Conservation (phyloP, 306 rosid genomes). For the Pachyrhizus erosus region DNA sequence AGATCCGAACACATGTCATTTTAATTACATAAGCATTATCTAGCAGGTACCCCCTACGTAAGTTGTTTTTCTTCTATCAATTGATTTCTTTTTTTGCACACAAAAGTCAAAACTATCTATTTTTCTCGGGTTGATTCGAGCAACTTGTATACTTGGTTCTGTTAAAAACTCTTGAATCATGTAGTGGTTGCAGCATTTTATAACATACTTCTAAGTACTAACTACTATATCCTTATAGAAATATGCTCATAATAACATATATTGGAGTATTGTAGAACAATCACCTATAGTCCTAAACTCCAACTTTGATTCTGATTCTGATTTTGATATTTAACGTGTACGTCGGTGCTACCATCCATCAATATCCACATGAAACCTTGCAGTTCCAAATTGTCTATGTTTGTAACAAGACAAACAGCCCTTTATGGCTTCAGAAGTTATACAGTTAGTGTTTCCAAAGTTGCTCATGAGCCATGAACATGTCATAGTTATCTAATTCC, state of each 20-base stretch:
- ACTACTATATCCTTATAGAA: not conserved
- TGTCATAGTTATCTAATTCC: slow-evolving; percentile 35
- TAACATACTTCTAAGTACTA: not conserved
- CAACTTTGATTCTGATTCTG: not conserved
- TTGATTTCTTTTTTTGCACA: not conserved
- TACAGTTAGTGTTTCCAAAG: slow-evolving; percentile 35
- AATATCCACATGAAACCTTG: slow-evolving; percentile 24
- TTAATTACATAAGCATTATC: not conserved
- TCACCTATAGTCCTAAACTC: not conserved
- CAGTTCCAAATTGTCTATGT: not conserved
- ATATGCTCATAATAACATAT: not conserved
- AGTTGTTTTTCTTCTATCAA: slow-evolving; percentile 1
- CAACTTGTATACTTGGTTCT: not conserved
- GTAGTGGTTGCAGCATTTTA: not conserved
- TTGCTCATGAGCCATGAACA: not conserved
- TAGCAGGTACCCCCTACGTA: not conserved
- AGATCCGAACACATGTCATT: slow-evolving; percentile 36
- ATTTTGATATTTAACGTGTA: not conserved
- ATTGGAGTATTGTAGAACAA: not conserved
- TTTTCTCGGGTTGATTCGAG: not conserved
- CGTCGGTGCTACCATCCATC: slow-evolving; percentile 19
- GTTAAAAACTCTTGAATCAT: not conserved
- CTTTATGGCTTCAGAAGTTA: slow-evolving; percentile 14
- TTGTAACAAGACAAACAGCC: slow-evolving; percentile 37
- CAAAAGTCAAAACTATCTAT: not conserved